phyloP scores from a whole-genome alignment of 371 early-diverging fungal species.

The Gilbertella persicaria region DNA sequence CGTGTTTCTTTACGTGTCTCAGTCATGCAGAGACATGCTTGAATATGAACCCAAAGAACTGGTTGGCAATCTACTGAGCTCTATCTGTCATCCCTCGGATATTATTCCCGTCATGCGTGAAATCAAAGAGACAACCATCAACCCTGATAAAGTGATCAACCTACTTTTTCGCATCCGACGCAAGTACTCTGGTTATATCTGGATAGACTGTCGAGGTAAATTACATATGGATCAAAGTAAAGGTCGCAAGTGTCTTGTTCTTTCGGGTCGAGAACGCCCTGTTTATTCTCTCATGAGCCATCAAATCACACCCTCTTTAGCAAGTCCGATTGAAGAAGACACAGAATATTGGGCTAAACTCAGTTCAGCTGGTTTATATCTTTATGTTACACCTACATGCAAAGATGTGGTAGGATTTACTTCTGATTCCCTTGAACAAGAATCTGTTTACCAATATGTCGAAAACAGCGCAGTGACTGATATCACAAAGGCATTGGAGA shows the following conservation, averaged over 20 bases:
- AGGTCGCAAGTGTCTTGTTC: slow-evolving; percentile 55
- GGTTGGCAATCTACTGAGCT: slow-evolving; percentile 50
- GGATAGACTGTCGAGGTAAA: slow-evolving; percentile 58
- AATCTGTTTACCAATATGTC: slow-evolving; percentile 52
- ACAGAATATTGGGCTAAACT: slow-evolving; percentile 62
- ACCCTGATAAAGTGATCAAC: slow-evolving; percentile 33
- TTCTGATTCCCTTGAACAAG: slow-evolving; percentile 40
- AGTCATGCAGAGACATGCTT: slow-evolving; percentile 36
- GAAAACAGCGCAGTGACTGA: slow-evolving; percentile 41
- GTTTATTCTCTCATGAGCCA: slow-evolving; percentile 26
- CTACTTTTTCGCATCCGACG: slow-evolving; percentile 54
- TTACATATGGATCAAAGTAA: slow-evolving; percentile 54
- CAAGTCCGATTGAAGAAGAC: not conserved
- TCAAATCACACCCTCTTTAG: slow-evolving; percentile 8
- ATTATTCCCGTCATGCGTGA: slow-evolving; percentile 66
- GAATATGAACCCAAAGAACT: slow-evolving; percentile 55
- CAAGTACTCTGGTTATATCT: slow-evolving; percentile 53
- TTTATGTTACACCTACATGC: slow-evolving; percentile 40
- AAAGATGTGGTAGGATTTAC: slow-evolving; percentile 36
- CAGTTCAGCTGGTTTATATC: slow-evolving; percentile 53
- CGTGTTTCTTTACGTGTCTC: slow-evolving; percentile 57
- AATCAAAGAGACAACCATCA: slow-evolving; percentile 42
- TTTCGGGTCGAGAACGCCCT: slow-evolving; percentile 50
- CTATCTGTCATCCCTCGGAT: slow-evolving; percentile 67
- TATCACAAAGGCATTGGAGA: slow-evolving; percentile 36